Evolutionary conservation across 176 grass and related monocot genomes (phyloP), one percentile per base, ranked within the genome.

Genomic region (Poa pratensis): DNA sequence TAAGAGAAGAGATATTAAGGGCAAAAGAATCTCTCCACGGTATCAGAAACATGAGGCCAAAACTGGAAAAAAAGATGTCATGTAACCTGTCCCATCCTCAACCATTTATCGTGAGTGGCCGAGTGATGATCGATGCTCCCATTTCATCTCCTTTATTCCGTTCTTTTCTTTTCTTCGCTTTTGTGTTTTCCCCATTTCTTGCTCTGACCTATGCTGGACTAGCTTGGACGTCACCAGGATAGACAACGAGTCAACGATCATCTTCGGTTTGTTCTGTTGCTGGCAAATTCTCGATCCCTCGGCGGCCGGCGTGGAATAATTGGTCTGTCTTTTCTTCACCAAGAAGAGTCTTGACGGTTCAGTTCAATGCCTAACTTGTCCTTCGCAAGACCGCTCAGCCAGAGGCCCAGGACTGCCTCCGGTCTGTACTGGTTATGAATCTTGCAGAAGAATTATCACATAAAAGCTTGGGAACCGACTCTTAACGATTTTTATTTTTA

Each of bases 181-280:
- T 45, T 59, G 39, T 63, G 3, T 48, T 57, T 16, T 6, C 17
- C 11, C 72, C 32, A 30, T 54, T 78, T 62, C 78, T 22, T 22
- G 23, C 55, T 65, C 46, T 83, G 79, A 78, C 64, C 83, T 78
- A 54, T 39, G 51, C 45, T 63, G 14, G 28, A 15, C 62, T 79
- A 79, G 65, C 79, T 22, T 60, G 30, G 84, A 87, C 80, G 75
- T 84, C 89, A 80, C 8, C 17, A 75, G 45, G 59, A 80, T 84
- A 79, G 88, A 69, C 68, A 60, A 30, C 75, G 75, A 79, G 88
- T 61, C 68, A 60, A 30, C 75, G 75, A 80, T 87, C 75, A 80
- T 87, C 66, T 37, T 23, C 32, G 79, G 19, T 37, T n/a, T 45
- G 66, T 83, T 72, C 72, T 57, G 34, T 74, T 73, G 22, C 26